Conservation (phyloP, 2,329 filamentous ascomycete species). For the Fusarium gaditjirri region DNA sequence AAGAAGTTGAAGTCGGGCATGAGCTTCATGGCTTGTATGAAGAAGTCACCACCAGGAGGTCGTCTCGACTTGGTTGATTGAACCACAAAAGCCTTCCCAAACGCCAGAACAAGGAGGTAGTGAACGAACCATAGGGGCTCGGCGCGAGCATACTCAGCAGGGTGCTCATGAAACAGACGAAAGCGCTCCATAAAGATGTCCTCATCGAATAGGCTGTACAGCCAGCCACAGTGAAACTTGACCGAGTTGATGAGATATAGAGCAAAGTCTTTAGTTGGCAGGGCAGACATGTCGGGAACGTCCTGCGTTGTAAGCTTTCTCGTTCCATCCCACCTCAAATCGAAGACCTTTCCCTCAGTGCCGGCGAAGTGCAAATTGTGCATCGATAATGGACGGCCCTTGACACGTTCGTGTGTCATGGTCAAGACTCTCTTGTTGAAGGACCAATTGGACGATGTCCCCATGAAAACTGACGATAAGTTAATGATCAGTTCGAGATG, state of each 20-base stretch:
- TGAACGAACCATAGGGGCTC: constrained; percentile 35
- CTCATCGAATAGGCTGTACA: constrained; percentile 34
- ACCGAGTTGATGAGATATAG: constrained; percentile 36
- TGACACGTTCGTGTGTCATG: constrained; percentile 34
- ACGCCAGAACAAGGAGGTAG: constrained; percentile 34
- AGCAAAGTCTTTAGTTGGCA: constrained; percentile 34
- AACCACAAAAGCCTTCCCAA: constrained; percentile 37
- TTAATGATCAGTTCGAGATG: background rate
- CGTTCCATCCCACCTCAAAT: constrained; percentile 25
- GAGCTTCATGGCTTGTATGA: constrained; percentile 34
- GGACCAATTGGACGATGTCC: constrained; percentile 36
- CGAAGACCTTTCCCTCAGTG: constrained; percentile 30
- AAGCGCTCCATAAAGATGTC: constrained; percentile 33
- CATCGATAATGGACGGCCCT: constrained; percentile 20
- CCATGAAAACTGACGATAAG: constrained; percentile 25
- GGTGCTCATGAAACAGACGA: constrained; percentile 16
- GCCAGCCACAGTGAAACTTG: constrained; percentile 34
- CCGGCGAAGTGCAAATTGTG: constrained; percentile 25
- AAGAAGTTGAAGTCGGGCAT: constrained; percentile 38
- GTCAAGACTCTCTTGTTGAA: constrained; percentile 36
- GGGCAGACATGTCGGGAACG: background rate
- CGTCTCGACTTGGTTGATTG: constrained; percentile 28
- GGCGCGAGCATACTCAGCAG: background rate
- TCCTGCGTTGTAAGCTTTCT: constrained; percentile 1
- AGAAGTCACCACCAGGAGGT: constrained; percentile 30